phyloP scores from a whole-genome alignment of 441 rosid genomes.

The Kokia cookei region DNA sequence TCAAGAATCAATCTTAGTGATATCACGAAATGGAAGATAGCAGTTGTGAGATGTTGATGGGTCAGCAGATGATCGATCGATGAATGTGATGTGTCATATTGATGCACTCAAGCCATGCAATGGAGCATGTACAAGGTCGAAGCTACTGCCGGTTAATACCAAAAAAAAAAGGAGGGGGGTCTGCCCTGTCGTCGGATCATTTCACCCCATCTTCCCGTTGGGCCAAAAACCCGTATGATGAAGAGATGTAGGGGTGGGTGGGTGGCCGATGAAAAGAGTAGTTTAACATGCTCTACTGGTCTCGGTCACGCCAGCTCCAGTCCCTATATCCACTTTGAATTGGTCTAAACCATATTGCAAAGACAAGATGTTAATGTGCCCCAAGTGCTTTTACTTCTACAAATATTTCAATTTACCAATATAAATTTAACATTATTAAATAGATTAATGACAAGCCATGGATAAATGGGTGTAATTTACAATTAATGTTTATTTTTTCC shows the following conservation, averaged over 20 bases:
- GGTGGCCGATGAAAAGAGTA: not conserved
- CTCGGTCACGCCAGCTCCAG: not conserved
- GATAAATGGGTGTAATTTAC: too few relatives aligned
- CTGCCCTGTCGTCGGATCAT: not conserved
- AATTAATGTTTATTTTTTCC: not conserved
- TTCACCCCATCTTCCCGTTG: not conserved
- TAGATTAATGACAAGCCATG: too few relatives aligned
- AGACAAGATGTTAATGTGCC: not conserved
- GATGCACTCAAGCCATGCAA: not conserved
- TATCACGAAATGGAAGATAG: not conserved
- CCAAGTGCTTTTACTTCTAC: not conserved
- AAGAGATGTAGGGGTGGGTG: not conserved
- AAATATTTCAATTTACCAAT: not conserved
- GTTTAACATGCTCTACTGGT: not conserved
- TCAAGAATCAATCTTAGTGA: not conserved
- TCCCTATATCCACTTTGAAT: not conserved
- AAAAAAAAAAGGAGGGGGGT: not conserved
- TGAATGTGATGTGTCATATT: not conserved
- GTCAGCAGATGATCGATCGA: not conserved
- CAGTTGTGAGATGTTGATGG: conserved; percentile 5
- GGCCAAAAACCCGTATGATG: not conserved
- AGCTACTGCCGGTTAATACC: not conserved
- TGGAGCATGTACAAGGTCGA: not conserved
- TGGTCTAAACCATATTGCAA: not conserved
- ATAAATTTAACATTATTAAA: too few relatives aligned